Evolutionary conservation across 306 rosid genomes (phyloP).

Genomic region (Gynostemma pentaphyllum): DNA sequence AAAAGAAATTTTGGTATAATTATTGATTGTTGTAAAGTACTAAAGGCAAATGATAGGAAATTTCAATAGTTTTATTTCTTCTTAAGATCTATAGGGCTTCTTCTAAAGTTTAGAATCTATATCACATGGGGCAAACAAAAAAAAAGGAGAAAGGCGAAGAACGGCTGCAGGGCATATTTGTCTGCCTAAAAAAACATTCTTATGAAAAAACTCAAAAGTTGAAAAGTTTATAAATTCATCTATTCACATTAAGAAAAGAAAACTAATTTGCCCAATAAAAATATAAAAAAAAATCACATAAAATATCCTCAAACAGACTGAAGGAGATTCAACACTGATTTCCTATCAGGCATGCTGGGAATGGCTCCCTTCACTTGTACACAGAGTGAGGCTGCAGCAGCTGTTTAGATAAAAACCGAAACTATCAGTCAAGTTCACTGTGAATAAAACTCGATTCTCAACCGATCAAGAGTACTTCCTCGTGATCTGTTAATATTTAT

Average conservation of each 20-base stretch:
- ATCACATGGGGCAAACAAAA: background rate
- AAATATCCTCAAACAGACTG: constrained; percentile 23
- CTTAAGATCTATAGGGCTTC: background rate
- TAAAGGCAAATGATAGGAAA: no score
- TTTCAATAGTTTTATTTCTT: no score
- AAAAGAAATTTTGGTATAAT: no score
- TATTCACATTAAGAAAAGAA: background rate
- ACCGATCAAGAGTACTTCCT: constrained; percentile 2
- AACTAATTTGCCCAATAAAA: background rate
- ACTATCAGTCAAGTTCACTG: background rate
- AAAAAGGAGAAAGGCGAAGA: background rate
- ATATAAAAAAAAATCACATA: no score
- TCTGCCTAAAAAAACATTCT: background rate
- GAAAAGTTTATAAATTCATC: background rate
- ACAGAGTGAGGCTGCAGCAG: constrained; percentile 95
- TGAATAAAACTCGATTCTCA: background rate
- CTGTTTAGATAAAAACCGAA: constrained; percentile 24
- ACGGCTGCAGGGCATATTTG: background rate
- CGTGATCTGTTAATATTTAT: background rate
- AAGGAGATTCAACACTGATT: constrained; percentile 62
- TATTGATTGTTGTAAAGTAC: no score
- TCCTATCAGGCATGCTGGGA: constrained; percentile 91
- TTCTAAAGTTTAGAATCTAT: no score
- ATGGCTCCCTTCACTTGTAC: constrained; percentile 95
- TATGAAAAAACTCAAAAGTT: background rate